Evolutionary conservation across 2,329 filamentous ascomycete genomes (phyloP), one percentile per base, ranked within the genome.

Genomic region (Apiospora hydei): DNA sequence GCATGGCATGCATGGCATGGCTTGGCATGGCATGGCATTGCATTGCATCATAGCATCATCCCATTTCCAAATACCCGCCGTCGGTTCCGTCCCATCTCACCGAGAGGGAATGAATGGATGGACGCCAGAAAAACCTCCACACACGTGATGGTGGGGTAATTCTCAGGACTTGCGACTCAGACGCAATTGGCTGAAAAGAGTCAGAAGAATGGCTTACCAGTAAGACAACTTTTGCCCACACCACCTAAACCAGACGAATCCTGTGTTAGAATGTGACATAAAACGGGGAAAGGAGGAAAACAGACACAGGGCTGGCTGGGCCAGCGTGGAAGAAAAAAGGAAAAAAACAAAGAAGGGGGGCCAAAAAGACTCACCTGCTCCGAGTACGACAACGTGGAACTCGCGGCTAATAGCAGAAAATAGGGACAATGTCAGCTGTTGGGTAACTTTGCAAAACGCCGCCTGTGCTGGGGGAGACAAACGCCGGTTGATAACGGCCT

Each of bases 191-290:
- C 44, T 49, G 44, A 14, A 24, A 68, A 10, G 26, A 26, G 30
- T 69, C 61, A 67, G 71, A 64, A 66, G 69, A 46, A 67, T 47
- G 38, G 67, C 86, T 81, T 86, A 96, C 94, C 94, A 82, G 94
- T 97, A 77, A 97, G 86, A 87, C 94, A 97, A 82, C 94, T 97
- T 84, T 97, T 97, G 74, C 94, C 94, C 80, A 97, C 94, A 82
- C 94, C 94, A 84, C 94, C 93, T 94, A 82, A 71, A 69, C 70
- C 67, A 70, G 69, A 14, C 51, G 70, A 53, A 73, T 76, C 51
- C 51, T 26, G 26, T 57, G 51, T 57, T 57, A 57, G 51, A 57
- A 34, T 34, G 26, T 57, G 51, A 34, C 51, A 57, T 57, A 57
- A 34, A 57, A 57, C 51, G 51, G 51, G 51, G 76, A 73, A 75